Conservation (phyloP, 2,329 filamentous ascomycete species). For the Hypoxylon sp. region DNA sequence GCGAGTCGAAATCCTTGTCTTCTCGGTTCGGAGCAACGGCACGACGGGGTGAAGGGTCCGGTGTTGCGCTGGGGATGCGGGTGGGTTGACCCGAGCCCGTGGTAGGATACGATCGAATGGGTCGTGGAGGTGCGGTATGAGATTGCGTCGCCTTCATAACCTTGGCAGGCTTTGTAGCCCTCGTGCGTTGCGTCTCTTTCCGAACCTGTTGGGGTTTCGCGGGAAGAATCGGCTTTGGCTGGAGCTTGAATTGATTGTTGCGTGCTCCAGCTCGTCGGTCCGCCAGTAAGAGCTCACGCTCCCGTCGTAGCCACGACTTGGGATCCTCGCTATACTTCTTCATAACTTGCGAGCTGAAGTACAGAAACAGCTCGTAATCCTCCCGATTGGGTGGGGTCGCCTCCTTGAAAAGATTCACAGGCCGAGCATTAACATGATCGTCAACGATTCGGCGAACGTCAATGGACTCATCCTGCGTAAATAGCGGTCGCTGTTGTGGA, state of each 20-base stretch:
- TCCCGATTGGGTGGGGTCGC: slow-evolving; percentile 65
- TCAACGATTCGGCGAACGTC: slow-evolving; percentile 65
- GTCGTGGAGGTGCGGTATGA: slow-evolving; percentile 50
- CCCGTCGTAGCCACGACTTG: slow-evolving; percentile 64
- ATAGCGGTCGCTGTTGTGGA: slow-evolving; percentile 66
- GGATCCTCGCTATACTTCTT: slow-evolving; percentile 62
- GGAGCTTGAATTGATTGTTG: slow-evolving; percentile 56
- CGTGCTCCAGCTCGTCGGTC: slow-evolving; percentile 62
- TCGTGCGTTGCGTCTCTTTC: slow-evolving; percentile 55
- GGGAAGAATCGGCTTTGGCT: slow-evolving; percentile 61
- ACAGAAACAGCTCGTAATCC: slow-evolving; percentile 69
- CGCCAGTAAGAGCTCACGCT: slow-evolving; percentile 65
- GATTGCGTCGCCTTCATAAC: slow-evolving; percentile 52
- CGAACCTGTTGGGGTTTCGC: slow-evolving; percentile 57
- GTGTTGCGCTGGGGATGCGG: slow-evolving; percentile 60
- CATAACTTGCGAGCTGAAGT: slow-evolving; percentile 68
- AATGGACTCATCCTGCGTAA: slow-evolving; percentile 60
- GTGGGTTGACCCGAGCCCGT: slow-evolving; percentile 53
- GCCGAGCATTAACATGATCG: slow-evolving; percentile 64
- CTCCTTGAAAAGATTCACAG: slow-evolving; percentile 60
- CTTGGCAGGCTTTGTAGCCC: slow-evolving; percentile 54
- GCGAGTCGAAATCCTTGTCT: slow-evolving; percentile 82
- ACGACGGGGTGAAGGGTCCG: slow-evolving; percentile 65
- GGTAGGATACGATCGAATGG: slow-evolving; percentile 51
- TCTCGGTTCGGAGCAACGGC: slow-evolving; percentile 78